Evolutionary conservation across 2,329 filamentous ascomycete genomes (phyloP).

Genomic region (Coniochaeta ligniaria): DNA sequence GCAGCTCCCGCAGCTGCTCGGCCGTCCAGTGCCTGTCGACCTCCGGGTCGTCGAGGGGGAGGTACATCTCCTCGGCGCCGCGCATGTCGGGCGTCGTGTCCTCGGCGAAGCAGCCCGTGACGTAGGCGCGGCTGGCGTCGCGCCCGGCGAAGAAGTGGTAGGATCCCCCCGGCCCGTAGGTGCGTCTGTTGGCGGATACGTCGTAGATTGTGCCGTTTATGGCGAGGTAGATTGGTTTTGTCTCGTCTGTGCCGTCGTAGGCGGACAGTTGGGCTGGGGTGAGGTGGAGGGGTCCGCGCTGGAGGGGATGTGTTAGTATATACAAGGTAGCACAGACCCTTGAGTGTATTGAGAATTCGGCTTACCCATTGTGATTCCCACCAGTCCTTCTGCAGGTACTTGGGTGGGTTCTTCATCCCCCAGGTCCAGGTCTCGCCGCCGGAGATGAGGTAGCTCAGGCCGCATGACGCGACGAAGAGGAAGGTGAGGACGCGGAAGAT

Average conservation of each 20-base stretch:
- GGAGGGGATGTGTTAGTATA: constrained; percentile 11
- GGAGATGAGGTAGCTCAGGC: constrained; percentile 70
- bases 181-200: constrained; percentile 58
- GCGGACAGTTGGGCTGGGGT: constrained; percentile 66
- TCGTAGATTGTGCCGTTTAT: constrained; percentile 86
- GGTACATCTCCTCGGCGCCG: constrained; percentile 80
- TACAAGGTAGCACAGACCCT: not conserved
- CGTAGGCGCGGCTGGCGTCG: constrained; percentile 81
- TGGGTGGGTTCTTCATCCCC: constrained; percentile 52
- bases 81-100: constrained; percentile 80
- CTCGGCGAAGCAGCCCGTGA: constrained; percentile 86
- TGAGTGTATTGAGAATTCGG: too few species aligned
- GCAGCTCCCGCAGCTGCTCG: constrained; percentile 43
- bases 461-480: constrained; percentile 57
- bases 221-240: constrained; percentile 79
- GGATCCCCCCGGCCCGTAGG: constrained; percentile 77
- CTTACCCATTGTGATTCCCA: constrained; percentile 57
- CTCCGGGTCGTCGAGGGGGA: constrained; percentile 55
- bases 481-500: constrained; percentile 63
- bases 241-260: constrained; percentile 71
- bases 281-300: constrained; percentile 57
- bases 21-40: constrained; percentile 53
- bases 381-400: constrained; percentile 51
- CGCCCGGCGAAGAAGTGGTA: constrained; percentile 83
- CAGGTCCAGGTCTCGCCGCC: constrained; percentile 63